Percentiles rank a stretch among this genome's conserved stretches.
phyloP scores from a whole-genome alignment of 2,329 filamentous ascomycete genomes.

The Mycocentrospora acerina region DNA sequence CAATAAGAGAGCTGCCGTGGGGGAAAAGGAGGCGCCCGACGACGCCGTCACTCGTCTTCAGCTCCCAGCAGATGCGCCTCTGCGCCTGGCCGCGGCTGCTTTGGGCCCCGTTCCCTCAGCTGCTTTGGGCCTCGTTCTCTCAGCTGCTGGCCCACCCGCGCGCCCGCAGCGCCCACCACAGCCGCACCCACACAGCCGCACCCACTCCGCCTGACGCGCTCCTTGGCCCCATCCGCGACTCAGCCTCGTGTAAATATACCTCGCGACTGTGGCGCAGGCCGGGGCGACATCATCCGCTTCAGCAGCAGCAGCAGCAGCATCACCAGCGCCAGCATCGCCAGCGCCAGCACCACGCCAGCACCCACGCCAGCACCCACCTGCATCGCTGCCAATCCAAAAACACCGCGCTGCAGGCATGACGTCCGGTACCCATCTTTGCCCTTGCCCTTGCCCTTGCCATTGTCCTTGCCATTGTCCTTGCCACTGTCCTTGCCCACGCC shows the following conservation, averaged over 20 bases:
- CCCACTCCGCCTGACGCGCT: no score
- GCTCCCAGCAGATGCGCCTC: not conserved
- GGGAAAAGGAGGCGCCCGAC: no score
- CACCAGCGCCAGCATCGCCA: no score
- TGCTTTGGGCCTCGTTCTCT: no score
- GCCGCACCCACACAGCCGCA: not conserved
- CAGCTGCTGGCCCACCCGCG: not conserved
- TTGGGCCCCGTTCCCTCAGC: not conserved
- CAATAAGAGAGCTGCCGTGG: no score
- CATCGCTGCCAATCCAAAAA: no score
- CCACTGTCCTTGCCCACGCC: not conserved
- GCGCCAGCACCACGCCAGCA: slow-evolving; percentile 1
- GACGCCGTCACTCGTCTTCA: not conserved
- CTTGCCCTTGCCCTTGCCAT: not conserved
- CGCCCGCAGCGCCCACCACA: not conserved
- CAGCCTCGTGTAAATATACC: slow-evolving; percentile 8
- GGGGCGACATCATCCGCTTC: slow-evolving; percentile 7
- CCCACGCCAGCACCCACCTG: no score
- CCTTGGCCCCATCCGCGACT: no score
- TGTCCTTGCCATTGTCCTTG: no score
- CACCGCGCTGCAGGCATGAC: slow-evolving; percentile 22
- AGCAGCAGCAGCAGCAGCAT: slow-evolving; percentile 1
- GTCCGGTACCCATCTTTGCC: no score
- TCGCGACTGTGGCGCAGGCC: slow-evolving; percentile 10
- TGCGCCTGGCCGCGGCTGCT: not conserved